Evolutionary conservation across 2,329 filamentous ascomycete genomes (phyloP).

Genomic region (Colletotrichum trifolii): DNA sequence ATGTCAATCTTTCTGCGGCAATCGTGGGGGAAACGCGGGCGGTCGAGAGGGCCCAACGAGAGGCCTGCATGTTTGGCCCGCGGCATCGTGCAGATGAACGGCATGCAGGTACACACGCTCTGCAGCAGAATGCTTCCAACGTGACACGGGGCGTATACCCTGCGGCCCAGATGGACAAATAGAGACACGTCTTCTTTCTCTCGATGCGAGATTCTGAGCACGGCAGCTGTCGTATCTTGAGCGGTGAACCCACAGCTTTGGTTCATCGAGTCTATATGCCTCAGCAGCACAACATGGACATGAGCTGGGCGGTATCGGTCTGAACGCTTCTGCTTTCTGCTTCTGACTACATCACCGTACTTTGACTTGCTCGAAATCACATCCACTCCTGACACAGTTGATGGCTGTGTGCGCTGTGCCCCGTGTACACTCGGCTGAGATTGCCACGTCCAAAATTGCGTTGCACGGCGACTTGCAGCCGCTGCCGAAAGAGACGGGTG

Average conservation of each 20-base stretch:
- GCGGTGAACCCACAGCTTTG: background rate
- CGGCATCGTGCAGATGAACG: conserved; percentile 27
- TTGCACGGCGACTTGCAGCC: conserved; percentile 27
- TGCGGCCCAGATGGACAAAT: background rate
- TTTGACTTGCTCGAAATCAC: no score
- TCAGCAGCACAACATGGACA: background rate
- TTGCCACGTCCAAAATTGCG: conserved; percentile 5
- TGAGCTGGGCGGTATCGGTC: no score
- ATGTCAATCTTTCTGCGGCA: background rate
- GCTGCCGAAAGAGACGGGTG: conserved; percentile 6
- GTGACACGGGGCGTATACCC: background rate
- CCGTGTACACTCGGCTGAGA: background rate
- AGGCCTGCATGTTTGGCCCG: background rate
- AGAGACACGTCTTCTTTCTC: background rate
- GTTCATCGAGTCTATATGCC: background rate
- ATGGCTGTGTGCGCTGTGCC: background rate
- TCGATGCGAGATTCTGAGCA: conserved; percentile 3
- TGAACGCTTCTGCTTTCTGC: no score
- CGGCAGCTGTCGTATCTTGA: background rate
- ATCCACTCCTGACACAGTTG: no score
- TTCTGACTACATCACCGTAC: no score
- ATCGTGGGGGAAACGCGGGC: background rate
- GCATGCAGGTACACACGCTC: conserved; percentile 24
- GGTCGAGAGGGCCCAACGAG: background rate
- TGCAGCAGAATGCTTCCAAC: background rate